phyloP scores from a whole-genome alignment of 176 grass and related monocot genomes.

The Puccinellia tenuiflora region DNA sequence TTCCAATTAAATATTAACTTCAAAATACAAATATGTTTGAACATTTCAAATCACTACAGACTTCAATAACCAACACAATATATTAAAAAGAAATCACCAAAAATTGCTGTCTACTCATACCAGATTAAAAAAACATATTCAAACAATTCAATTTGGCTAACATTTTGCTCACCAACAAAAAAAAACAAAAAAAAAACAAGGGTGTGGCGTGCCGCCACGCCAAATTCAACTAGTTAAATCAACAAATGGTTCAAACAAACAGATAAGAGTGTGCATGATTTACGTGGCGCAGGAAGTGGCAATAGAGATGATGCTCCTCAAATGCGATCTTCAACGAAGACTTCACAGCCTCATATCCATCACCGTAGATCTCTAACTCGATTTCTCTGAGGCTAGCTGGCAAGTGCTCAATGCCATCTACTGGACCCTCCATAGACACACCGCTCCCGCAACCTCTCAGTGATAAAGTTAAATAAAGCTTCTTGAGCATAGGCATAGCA shows the following conservation, averaged over 20 bases:
- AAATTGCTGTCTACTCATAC: too few species aligned
- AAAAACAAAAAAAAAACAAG: too few species aligned
- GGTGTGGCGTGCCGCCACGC: too few species aligned
- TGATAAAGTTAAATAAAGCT: fast-evolving
- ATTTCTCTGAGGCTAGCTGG: not conserved
- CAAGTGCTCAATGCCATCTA: not conserved
- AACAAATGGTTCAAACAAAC: not conserved
- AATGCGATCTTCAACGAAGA: not conserved
- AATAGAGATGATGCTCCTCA: not conserved
- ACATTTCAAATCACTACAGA: too few species aligned
- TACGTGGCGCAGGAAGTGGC: not conserved
- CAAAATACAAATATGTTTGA: too few species aligned
- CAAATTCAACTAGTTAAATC: too few species aligned
- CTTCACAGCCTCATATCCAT: not conserved
- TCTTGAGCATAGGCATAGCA: not conserved
- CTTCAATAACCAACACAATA: too few species aligned
- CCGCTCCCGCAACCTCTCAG: not conserved
- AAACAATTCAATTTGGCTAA: too few species aligned
- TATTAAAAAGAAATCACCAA: too few species aligned
- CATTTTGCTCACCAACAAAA: too few species aligned
- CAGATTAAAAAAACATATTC: too few species aligned
- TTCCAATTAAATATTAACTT: too few species aligned
- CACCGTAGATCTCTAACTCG: fast-evolving
- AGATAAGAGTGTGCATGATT: not conserved
- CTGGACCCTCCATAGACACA: not conserved